Evolutionary conservation across 352 stramenopile genomes (phyloP), one percentile per base, ranked within the genome.

Genomic region (Pythium rishiriense): DNA sequence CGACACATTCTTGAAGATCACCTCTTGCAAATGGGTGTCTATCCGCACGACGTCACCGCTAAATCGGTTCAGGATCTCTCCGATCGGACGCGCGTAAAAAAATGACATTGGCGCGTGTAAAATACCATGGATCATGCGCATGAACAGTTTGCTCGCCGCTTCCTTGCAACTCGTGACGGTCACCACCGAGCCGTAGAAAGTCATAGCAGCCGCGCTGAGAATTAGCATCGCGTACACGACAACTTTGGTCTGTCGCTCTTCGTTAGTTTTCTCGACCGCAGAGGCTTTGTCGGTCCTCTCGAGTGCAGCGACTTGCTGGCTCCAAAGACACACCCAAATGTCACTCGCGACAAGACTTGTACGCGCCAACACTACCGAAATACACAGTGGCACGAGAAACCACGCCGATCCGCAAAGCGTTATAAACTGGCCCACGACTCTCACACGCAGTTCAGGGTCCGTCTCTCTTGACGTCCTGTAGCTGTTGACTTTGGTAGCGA

Each of bases 51-150:
- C 43, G 26, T 70, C 64, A 11, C 55, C 64, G 61, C 73, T 94
- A 56, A 78, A 72, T 4, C 71, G 64, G 42, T 78, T 78, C 10
- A 78, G 55, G 51, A 78, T 75, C 43, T 72, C 62, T 33, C 71
- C 71, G n/a, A 75, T 66, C 6, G 71, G 71, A 22, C 58, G 69
- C 10, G 64, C 33, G 47, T 78, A 69, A 31, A 78, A 78, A 47
- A 78, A 78, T 1, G 65, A 68, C 71, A 75, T 78, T 7, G 71
- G 72, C 10, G 68, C 65, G 47, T 47, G 28, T 26, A 70, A n/a
- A 9, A 70, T 56, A 21, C 64, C 41, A 3, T 26, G 24, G 21
- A 66, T 57, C 64, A 70, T 70, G 3, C 49, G 39, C 11, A 31
- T 15, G 14, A 69, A 64, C 3, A 70, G 33, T 37, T 19, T 31